Evolutionary conservation across 2,329 filamentous ascomycete species (phyloP).

Genomic region (Colletotrichum higginsianum): DNA sequence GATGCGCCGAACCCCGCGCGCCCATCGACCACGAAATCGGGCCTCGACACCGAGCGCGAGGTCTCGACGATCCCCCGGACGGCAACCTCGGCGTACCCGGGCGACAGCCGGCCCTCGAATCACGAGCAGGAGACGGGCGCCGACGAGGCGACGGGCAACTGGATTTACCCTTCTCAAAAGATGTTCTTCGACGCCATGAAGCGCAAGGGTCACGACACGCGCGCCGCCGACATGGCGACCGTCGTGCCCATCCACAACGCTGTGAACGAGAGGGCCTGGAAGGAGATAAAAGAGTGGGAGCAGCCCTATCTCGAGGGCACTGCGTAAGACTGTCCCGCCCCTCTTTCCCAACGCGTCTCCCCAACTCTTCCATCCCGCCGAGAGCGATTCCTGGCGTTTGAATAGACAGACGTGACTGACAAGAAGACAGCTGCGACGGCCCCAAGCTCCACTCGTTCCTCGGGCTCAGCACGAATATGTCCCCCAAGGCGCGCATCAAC

Average conservation of each 20-base stretch:
- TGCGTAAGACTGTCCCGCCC: slow-evolving; percentile 60
- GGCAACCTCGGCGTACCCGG: slow-evolving; percentile 50
- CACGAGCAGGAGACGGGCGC: slow-evolving; percentile 83
- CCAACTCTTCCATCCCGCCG: neutral
- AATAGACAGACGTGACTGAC: neutral
- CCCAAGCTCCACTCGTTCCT: slow-evolving; percentile 88
- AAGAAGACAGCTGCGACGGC: slow-evolving; percentile 70
- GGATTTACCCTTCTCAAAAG: slow-evolving; percentile 96
- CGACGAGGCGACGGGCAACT: slow-evolving; percentile 82
- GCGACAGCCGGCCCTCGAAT: slow-evolving; percentile 69
- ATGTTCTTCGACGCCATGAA: slow-evolving; percentile 99
- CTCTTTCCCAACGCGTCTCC: slow-evolving; percentile 13
- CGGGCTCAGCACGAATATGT: slow-evolving; percentile 79
- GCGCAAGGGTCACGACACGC: slow-evolving; percentile 85
- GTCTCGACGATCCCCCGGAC: slow-evolving; percentile 85
- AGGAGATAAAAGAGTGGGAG: slow-evolving; percentile 93
- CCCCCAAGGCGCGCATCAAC: slow-evolving; percentile 87
- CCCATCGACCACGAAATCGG: slow-evolving; percentile 21
- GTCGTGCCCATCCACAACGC: slow-evolving; percentile 99
- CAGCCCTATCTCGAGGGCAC: slow-evolving; percentile 72
- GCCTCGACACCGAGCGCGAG: slow-evolving; percentile 77
- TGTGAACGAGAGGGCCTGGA: slow-evolving; percentile 97
- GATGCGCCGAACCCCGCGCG: slow-evolving; percentile 34
- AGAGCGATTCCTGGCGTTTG: neutral
- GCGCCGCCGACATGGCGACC: slow-evolving; percentile 84